Evolutionary conservation across 148 eudicot genomes (phyloP).

Genomic region (Pouteria glomerata): DNA sequence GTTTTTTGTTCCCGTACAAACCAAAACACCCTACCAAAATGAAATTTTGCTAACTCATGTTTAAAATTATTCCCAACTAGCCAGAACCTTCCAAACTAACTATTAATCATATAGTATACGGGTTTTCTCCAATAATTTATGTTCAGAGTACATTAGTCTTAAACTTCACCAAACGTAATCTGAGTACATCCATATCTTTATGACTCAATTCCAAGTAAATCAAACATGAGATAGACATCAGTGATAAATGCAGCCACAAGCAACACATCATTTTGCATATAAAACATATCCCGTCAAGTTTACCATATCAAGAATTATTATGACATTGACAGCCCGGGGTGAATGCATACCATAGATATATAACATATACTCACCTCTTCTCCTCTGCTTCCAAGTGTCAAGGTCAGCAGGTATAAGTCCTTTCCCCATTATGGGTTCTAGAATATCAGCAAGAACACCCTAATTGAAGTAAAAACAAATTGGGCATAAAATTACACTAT

Average conservation of each 20-base stretch:
- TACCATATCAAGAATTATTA: background rate
- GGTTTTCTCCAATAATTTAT: background rate
- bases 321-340: background rate
- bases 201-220: background rate
- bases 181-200: background rate
- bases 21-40: too few species aligned
- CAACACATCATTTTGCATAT: background rate
- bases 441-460: conserved; percentile 99
- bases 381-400: conserved; percentile 91
- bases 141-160: background rate
- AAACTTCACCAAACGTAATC: too few species aligned
- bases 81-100: background rate
- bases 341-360: background rate
- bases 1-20: background rate
- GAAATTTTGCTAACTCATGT: background rate
- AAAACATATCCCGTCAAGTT: background rate
- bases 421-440: conserved; percentile 99
- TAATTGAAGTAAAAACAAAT: conserved; percentile 16
- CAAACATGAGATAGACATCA: background rate
- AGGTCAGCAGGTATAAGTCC: conserved; percentile 99
- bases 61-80: background rate
- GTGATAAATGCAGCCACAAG: background rate
- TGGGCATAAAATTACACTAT: too few species aligned
- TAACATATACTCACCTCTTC: conserved; percentile 67
- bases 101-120: background rate